Evolutionary conservation across 2,329 filamentous ascomycete species (phyloP).

Genomic region (Onygena corvina): DNA sequence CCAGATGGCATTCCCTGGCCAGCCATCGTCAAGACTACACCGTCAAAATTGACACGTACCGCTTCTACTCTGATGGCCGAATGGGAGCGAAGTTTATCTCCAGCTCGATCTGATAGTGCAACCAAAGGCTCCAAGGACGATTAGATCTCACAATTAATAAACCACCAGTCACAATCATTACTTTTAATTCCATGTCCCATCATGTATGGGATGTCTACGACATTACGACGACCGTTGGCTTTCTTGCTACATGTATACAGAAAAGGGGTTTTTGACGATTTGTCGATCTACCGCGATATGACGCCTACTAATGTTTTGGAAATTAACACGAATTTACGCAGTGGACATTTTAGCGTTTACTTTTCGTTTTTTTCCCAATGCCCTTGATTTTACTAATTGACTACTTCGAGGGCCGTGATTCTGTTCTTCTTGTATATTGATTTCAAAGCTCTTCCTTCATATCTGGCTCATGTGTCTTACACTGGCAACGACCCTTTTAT

Average conservation of each 20-base stretch:
- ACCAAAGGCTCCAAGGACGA: slow-evolving; percentile 3
- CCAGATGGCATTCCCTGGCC: slow-evolving; percentile 49
- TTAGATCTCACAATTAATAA: not conserved
- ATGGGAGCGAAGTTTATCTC: slow-evolving; percentile 69
- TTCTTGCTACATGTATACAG: not conserved
- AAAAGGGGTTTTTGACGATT: no score
- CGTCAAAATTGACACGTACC: slow-evolving; percentile 66
- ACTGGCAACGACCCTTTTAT: no score
- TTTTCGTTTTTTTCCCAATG: no score
- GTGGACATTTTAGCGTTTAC: no score
- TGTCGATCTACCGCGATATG: no score
- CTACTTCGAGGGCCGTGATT: no score
- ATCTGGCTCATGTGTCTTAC: no score
- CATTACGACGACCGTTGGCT: not conserved
- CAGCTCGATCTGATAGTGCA: slow-evolving; percentile 18
- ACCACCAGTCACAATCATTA: not conserved
- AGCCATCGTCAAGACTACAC: slow-evolving; percentile 57
- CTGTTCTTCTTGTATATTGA: no score
- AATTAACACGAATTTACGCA: no score
- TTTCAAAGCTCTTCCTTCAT: no score
- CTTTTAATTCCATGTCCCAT: not conserved
- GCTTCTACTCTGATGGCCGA: slow-evolving; percentile 81
- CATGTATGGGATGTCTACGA: not conserved
- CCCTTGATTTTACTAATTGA: no score
- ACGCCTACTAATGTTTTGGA: no score